A percentile compares a stretch with the other conserved stretches of the same genome.
These are phyloP conservation scores for Boletellus emodensis DNA, from an alignment of 768 basidiomycete species.

Conservation along the genomic window DNA sequence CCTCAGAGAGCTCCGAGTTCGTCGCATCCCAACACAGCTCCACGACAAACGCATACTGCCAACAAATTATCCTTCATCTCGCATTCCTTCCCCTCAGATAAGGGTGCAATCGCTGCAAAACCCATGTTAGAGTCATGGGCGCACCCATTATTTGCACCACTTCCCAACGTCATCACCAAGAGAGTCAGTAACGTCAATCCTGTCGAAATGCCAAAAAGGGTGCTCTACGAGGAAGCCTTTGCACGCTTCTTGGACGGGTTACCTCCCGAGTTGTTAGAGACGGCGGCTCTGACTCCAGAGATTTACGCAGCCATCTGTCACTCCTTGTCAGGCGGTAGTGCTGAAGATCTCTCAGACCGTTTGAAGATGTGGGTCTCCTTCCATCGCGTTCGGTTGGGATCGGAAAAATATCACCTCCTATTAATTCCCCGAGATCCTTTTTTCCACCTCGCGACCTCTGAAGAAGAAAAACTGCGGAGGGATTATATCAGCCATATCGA, in stretches of 20 bases:
- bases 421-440: conserved; percentile 58
- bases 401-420: conserved; percentile 53
- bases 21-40: conserved; percentile 22
- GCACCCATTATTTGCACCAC: conserved; percentile 54
- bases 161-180: conserved; percentile 54
- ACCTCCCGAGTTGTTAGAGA: conserved; percentile 54
- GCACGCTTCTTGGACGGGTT: conserved; percentile 47
- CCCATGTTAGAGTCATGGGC: conserved; percentile 55
- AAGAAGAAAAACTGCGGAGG: conserved; percentile 47
- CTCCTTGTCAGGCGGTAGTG: conserved; percentile 38
- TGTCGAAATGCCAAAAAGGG: conserved; percentile 57
- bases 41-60: conserved; percentile 22
- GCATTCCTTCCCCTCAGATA: conserved; percentile 36
- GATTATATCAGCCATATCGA: conserved; percentile 44
- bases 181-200: conserved; percentile 50
- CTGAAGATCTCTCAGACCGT: conserved; percentile 37
- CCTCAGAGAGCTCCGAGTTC: conserved; percentile 12
- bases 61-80: conserved; percentile 43
- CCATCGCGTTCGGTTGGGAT: conserved; percentile 61
- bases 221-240: conserved; percentile 49
- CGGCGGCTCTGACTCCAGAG: conserved; percentile 53
- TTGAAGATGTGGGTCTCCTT: conserved; percentile 50
- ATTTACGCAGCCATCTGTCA: conserved; percentile 50
- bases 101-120: conserved; percentile 37
- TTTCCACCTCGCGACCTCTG: conserved; percentile 46